A percentile compares a stretch with the other conserved stretches of the same genome.
Evolutionary conservation across 1,284 basidiomycete genomes (phyloP).

Genomic region (Ceratobasidium sp.): DNA sequence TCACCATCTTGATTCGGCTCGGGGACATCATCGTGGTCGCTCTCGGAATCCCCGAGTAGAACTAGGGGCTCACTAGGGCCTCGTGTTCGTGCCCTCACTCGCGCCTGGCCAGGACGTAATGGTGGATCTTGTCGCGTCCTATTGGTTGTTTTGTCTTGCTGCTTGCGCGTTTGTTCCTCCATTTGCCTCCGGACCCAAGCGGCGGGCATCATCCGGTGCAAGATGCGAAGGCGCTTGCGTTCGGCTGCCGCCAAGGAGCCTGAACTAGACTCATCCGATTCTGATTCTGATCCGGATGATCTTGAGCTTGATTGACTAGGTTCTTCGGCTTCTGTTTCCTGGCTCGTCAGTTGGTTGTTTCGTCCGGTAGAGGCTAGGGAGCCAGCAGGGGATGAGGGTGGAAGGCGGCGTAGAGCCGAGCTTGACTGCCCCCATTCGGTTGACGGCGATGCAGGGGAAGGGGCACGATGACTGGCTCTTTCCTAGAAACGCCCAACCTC

Average conservation of each 20-base stretch:
- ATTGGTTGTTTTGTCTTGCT: neutral
- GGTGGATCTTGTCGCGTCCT: neutral
- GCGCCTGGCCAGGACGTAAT: slow-evolving; percentile 14
- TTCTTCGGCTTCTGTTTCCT: neutral
- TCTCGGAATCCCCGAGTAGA: slow-evolving; percentile 32
- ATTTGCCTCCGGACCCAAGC: slow-evolving; percentile 34
- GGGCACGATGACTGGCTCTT: neutral
- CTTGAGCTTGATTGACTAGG: neutral
- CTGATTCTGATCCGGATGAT: neutral
- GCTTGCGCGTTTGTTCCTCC: slow-evolving; percentile 18
- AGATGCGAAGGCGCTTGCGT: slow-evolving; percentile 31
- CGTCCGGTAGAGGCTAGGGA: neutral
- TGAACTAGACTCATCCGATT: slow-evolving; percentile 16
- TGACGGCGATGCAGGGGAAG: neutral
- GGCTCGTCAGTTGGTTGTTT: neutral
- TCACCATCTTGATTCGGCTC: neutral
- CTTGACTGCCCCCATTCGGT: neutral
- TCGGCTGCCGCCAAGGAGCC: slow-evolving; percentile 10
- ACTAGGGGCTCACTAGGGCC: slow-evolving; percentile 8
- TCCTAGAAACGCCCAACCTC: neutral
- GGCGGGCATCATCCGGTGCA: slow-evolving; percentile 36
- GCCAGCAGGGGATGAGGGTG: slow-evolving; percentile 3
- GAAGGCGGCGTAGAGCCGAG: neutral
- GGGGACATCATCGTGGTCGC: slow-evolving; percentile 16
- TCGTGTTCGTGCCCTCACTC: neutral